A percentile compares a stretch with the other conserved stretches of the same genome.
Conservation (phyloP, 2,329 filamentous ascomycete genomes). For the Colletotrichum camelliae region DNA sequence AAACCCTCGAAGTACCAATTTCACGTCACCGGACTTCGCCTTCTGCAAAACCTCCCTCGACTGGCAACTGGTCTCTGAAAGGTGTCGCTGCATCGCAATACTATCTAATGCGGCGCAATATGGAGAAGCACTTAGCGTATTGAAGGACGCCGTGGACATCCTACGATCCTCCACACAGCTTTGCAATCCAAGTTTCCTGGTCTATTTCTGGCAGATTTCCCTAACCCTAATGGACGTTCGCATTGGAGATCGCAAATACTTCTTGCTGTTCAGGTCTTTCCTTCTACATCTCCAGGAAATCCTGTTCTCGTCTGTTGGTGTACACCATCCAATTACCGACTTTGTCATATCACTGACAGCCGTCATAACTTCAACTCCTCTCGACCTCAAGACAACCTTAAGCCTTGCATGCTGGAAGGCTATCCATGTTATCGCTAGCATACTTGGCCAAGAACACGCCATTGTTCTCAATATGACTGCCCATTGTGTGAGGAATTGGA, state of each 20-base stretch:
- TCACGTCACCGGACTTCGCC: not conserved
- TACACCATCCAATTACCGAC: not conserved
- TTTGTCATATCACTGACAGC: not conserved
- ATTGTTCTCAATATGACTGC: not conserved
- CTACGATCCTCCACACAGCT: not conserved
- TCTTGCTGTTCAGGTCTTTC: too few species aligned
- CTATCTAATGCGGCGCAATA: not conserved
- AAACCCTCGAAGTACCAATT: not conserved
- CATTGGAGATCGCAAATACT: not conserved
- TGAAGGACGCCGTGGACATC: not conserved
- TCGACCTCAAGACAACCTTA: not conserved
- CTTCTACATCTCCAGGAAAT: too few species aligned
- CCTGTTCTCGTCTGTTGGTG: not conserved
- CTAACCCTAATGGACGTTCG: not conserved
- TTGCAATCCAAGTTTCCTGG: not conserved
- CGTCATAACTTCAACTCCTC: not conserved
- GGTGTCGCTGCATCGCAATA: not conserved
- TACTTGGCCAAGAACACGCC: not conserved
- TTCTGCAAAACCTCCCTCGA: not conserved
- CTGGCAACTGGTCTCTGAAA: not conserved
- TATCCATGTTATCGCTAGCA: not conserved
- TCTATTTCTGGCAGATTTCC: not conserved
- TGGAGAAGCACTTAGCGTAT: not conserved
- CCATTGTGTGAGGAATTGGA: not conserved
- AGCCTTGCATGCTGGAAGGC: not conserved